Base-by-base conservation (phyloP, 2,329 filamentous ascomycete species). In the Ceratocystis huliohia region DNA sequence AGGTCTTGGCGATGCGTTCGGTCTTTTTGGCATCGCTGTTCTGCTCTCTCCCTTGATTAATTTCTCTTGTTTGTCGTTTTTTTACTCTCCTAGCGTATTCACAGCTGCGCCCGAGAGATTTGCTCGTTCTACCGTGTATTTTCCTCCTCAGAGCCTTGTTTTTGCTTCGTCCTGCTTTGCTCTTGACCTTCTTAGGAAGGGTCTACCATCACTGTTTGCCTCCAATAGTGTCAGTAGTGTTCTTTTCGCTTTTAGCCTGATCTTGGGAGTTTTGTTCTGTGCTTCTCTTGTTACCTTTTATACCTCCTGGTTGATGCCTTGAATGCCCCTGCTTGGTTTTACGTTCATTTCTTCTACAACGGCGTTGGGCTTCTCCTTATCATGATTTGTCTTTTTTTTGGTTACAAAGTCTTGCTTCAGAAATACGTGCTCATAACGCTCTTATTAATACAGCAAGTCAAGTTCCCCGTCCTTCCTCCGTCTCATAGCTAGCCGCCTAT, bases 81-180 rank as follows among this genome's bases (percentile, higher is more conserved):
- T 48, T 25, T n/a, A 25, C 22, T 57, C 28, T 48, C 25, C 20
- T 10, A 22, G 61, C 28, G 8, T 4, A 50, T 10, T 37, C 10
- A 20, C 44, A 62, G 41, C 50, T 41, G 37, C 37, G 30, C 44
- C 28, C 56, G 41, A 4, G 61, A 59, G 30, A 53, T 37, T 48
- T 25, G 48, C 63, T 46, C 44, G 63, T 64, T 68, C 46, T 62
- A 37, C 48, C 41, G 45, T 65, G 56, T 41, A 25, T 20, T 63
- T 59, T 15, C 37, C 10, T 13, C 33, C 28, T 3, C 66, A 65
- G 44, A 28, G 41, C 67, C 64, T 64, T 66, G 50, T 46, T 68
- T 15, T 59, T 46, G 13, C 15, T 37, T 41, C 15, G 22, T 33
- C 2, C 17, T 65, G 33, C n/a, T 6, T 6, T 65, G 46, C 25